Evolutionary conservation across 129 eudicot genomes (phyloP), one percentile per base, ranked within the genome.

Genomic region (Lactuca sativa): DNA sequence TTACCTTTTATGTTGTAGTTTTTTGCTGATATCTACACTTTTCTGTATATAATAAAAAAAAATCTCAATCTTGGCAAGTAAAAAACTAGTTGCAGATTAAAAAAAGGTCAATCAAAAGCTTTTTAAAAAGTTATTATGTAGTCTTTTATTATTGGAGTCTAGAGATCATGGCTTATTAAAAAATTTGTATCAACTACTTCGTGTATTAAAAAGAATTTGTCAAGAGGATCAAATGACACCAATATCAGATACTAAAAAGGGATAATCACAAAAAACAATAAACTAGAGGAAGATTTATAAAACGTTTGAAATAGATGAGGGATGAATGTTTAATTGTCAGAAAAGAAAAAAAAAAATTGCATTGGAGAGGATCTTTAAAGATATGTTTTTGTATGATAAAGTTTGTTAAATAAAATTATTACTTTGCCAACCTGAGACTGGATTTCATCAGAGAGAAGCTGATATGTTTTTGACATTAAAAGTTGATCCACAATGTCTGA

Each of bases 361-460:
- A 0, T 0, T 25, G 30, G 30, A 25, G 30, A 1, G 30, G 2
- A 25, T 25, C 30, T 25, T 25, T 25, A 25, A 25, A 25, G 30
- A 25, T 25, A 25, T 25, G 30, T 25, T 25, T 25, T 25, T 25
- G 30, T 25, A 25, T 25, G 2, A 25, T 25, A 25, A 1, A 25
- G 30, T 36, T 40, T 40, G 41, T 48, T 31, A 11, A 72, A 56
- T 38, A 36, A 61, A 64, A 4, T 48, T 17, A 31, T 58, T 54
- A 74, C 64, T 70, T 16, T 80, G 65, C 79, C 44, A 63, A 90
- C 97, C 95, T 85, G 89, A 56, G 86, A 75, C 59, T 77, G 63
- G 17, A 80, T 74, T 55, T 71, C 79, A 77, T 52, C 60, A 65
- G 44, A 51, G 51, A 87, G 79, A 57, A 81, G 60, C 43, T 75